Base-by-base conservation (phyloP, 2,329 filamentous ascomycete genomes). In the Stromatinia cepivora region DNA sequence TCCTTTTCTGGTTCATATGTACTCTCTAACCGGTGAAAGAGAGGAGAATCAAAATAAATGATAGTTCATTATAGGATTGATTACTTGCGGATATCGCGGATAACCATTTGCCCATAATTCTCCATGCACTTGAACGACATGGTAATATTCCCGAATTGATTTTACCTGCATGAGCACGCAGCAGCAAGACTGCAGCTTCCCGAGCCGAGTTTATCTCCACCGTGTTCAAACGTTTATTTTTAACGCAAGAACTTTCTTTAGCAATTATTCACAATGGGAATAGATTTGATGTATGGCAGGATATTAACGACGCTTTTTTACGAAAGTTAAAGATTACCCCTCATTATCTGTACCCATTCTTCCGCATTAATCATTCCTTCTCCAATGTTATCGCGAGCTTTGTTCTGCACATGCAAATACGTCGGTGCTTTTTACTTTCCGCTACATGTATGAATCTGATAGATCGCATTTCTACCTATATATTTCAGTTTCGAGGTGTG, bases 81-180 rank as follows among this genome's bases (percentile, higher is more conserved):
- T 52, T 54, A 54, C 34, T 36, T 42, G 25, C 66, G 66, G 57
- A 46, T 63, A 46, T 36, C 48, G 66, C 66, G 66, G 66, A 63
- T 63, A 63, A 48, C 39, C 25, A 28, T 53, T 45, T 50, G 46
- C 28, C 54, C 36, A 45, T 22, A 42, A 45, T 63, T 53, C 56
- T 54, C 42, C n/a, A 67, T 54, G 66, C 66, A 67, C 36, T 46
- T 46, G 46, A 68, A 63, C 46, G 66, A 63, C 66, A 68, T 63
- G 66, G 66, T 34, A 54, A 54, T 53, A 46, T 68, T 68, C 66
- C 66, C 48, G 36, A 54, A 68, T 9, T 68, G 57, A 62, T 68
- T 63, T 63, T 54, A 54, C 58, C 48, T 36, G 66, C 66, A 68
- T 68, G 36, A 52, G 61, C 31, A 39, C 39, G 46, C 61, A 52